These are phyloP conservation scores for Apophysomyces trapeziformis DNA, from an alignment of 371 early-diverging fungal species.

Conservation along the genomic window DNA sequence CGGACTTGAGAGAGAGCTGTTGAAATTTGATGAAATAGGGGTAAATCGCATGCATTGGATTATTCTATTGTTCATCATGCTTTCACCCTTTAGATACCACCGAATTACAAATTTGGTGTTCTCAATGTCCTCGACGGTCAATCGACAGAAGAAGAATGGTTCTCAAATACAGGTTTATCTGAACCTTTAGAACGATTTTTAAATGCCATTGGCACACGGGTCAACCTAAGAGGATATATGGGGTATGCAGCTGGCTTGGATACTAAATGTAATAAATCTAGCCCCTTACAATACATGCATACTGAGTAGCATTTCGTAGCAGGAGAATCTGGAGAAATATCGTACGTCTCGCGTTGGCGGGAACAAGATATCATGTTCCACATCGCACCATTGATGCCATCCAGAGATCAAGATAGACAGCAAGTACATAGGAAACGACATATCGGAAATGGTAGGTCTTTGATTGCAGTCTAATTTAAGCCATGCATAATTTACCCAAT, in stretches of 20 bases:
- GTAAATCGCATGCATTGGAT: slow-evolving; percentile 21
- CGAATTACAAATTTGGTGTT: slow-evolving; percentile 84
- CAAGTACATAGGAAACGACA: slow-evolving; percentile 86
- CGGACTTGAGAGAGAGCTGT: slow-evolving; percentile 62
- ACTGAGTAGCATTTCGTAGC: slow-evolving; percentile 24
- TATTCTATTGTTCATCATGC: slow-evolving; percentile 16
- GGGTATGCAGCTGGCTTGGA: slow-evolving; percentile 87
- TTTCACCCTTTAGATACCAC: slow-evolving; percentile 56
- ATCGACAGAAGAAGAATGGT: slow-evolving; percentile 78
- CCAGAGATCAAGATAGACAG: slow-evolving; percentile 67
- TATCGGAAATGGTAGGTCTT: slow-evolving; percentile 76
- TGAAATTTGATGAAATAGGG: slow-evolving; percentile 61
- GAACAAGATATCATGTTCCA: slow-evolving; percentile 90
- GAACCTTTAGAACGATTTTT: slow-evolving; percentile 68
- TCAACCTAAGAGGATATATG: slow-evolving; percentile 75
- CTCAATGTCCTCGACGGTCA: slow-evolving; percentile 68
- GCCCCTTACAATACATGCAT: slow-evolving; percentile 19
- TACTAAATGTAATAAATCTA: slow-evolving; percentile 61
- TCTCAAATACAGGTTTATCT: slow-evolving; percentile 68
- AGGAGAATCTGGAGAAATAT: slow-evolving; percentile 77
- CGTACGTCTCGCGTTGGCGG: slow-evolving; percentile 76
- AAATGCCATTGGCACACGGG: slow-evolving; percentile 70
- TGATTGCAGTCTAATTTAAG: background rate
- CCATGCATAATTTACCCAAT: background rate
- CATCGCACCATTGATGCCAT: slow-evolving; percentile 80